Evolutionary conservation across 345 rosid genomes (phyloP), one percentile per base, ranked within the genome.

Genomic region (Acer yangbiense): DNA sequence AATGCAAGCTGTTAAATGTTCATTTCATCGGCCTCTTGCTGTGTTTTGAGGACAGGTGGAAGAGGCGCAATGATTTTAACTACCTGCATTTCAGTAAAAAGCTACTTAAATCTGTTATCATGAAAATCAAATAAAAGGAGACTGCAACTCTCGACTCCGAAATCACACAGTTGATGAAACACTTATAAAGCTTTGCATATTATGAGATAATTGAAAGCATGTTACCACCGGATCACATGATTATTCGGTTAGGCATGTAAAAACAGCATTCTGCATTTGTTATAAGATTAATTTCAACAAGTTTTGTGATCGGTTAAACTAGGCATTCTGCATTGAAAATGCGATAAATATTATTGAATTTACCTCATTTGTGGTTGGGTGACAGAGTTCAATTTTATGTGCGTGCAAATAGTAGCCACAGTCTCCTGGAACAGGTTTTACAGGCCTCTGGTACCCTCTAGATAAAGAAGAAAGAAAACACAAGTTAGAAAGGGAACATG

Each of bases 361-460:
- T 86, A 89, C 98, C 98, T 91, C 88, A 23, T 69, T 68, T 48
- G 84, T 85, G 64, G 81, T 74, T 32, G 93, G 90, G 81, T 95
- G 97, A 13, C 80, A 78, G 54, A 95, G 79, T 76, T 54, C 61
- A 65, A 93, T 78, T 69, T 85, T 85, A 87, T 92, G 97, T 50
- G 98, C 98, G 77, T 95, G 98, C 83, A 95, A 83, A 80, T 87
- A 78, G 81, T 92, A 95, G 78, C 98, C 98, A 66, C 91, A 93
- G 64, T 92, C 98, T 77, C 98, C 98, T 0, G 98, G 95, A 54
- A 93, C 90, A 29, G 98, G 91, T 35, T 89, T 87, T 18, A 69
- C 65, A 12, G 97, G 93, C 79, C 87, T 93, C 63, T 76, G 82
- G 82, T 95, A 90, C 54, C 98, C 97, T 70, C 97, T 95, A 79